Evolutionary conservation across 2,329 filamentous ascomycete genomes (phyloP).

Genomic region (Endocalyx cinctus): DNA sequence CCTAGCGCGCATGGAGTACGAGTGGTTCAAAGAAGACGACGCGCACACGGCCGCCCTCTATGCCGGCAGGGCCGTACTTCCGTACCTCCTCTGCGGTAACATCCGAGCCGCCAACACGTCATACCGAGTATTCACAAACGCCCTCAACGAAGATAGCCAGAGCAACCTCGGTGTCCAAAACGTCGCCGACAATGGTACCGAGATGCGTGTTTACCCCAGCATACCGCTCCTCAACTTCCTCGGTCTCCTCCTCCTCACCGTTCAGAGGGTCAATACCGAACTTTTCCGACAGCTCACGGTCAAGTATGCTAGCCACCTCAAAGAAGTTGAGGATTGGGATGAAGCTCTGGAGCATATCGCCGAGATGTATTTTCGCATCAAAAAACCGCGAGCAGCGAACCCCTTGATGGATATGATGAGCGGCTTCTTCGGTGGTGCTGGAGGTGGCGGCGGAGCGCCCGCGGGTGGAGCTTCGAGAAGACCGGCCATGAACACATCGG

Average conservation of each 20-base stretch:
- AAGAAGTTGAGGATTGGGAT: constrained; percentile 73
- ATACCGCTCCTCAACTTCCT: constrained; percentile 95
- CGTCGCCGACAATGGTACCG: constrained; percentile 68
- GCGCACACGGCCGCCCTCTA: constrained; percentile 84
- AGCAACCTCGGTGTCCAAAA: constrained; percentile 68
- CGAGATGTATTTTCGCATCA: constrained; percentile 95
- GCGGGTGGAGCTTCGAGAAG: constrained; percentile 28
- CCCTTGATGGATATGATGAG: constrained; percentile 98
- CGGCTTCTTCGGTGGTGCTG: constrained; percentile 79
- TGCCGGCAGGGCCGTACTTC: constrained; percentile 79
- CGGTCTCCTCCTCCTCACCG: constrained; percentile 73
- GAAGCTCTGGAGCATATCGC: constrained; percentile 81
- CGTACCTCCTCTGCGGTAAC: constrained; percentile 88
- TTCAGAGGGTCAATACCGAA: constrained; percentile 74
- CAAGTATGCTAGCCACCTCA: constrained; percentile 76
- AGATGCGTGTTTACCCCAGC: constrained; percentile 79
- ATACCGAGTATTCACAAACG: constrained; percentile 69
- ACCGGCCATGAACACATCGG: constrained; percentile 41
- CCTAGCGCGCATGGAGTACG: constrained; percentile 79
- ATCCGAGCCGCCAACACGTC: constrained; percentile 82
- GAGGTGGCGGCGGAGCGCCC: constrained; percentile 46
- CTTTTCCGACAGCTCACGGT: constrained; percentile 75
- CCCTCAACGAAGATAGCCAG: constrained; percentile 52
- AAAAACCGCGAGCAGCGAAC: constrained; percentile 83
- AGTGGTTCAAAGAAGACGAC: constrained; percentile 88